A percentile compares a stretch with the other conserved stretches of the same genome.
These are phyloP conservation scores for Pestalotiopsis sp. DNA, from an alignment of 2,329 filamentous ascomycete species.

Conservation along the genomic window DNA sequence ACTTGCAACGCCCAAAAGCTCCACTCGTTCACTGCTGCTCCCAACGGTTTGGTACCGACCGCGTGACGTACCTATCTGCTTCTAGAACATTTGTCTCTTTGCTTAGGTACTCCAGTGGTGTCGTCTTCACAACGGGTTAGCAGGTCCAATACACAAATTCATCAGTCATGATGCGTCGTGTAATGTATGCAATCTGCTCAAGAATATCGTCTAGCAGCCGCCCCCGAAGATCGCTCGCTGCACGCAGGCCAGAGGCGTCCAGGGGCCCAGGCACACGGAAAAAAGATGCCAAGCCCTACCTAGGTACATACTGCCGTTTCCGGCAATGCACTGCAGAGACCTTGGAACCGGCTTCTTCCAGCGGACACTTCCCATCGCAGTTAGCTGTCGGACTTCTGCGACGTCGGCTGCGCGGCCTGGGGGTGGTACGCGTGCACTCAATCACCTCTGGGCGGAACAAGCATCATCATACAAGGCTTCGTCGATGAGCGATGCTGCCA, in stretches of 20 bases:
- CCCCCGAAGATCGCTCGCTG: no score
- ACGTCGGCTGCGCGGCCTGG: constrained; percentile 1
- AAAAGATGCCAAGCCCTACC: not conserved
- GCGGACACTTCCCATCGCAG: not conserved
- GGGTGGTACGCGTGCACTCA: not conserved
- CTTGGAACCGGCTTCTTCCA: not conserved
- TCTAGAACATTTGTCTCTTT: not conserved
- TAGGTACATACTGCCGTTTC: not conserved
- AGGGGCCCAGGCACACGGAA: not conserved
- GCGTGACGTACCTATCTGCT: not conserved
- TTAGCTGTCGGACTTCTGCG: not conserved
- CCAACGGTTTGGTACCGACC: not conserved
- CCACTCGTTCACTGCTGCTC: not conserved
- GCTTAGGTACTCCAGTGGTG: no score
- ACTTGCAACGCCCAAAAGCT: not conserved
- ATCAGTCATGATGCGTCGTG: no score
- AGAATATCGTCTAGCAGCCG: no score
- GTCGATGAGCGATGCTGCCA: not conserved
- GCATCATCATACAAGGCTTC: not conserved
- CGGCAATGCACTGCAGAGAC: not conserved
- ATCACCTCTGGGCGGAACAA: not conserved
- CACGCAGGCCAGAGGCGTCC: not conserved
- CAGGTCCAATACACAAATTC: no score
- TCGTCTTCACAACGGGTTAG: no score
- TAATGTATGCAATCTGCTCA: no score